These are phyloP conservation scores for Capniomyces stellatus DNA, from an alignment of 371 early-diverging fungal species.

Conservation along the genomic window DNA sequence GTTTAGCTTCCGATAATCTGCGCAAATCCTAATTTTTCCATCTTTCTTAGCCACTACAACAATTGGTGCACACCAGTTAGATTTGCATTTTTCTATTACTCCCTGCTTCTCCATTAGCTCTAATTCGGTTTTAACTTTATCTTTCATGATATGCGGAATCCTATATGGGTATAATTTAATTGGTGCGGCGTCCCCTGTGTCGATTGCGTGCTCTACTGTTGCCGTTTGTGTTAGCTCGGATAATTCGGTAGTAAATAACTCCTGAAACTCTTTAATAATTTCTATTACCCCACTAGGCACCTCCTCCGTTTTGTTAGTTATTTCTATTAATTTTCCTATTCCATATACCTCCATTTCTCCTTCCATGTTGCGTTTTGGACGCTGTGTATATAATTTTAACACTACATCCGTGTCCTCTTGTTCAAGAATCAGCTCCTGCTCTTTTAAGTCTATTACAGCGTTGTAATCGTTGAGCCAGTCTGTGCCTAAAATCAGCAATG, in stretches of 20 bases:
- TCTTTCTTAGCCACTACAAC: constrained; percentile 29
- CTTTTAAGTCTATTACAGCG: not conserved
- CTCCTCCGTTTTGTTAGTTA: not conserved
- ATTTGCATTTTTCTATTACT: not conserved
- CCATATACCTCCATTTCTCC: not conserved
- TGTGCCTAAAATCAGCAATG: not conserved
- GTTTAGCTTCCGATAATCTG: constrained; percentile 31
- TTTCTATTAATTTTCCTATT: not conserved
- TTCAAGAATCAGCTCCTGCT: not conserved
- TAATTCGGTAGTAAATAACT: not conserved
- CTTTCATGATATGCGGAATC: not conserved
- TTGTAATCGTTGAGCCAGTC: not conserved
- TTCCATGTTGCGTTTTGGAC: not conserved
- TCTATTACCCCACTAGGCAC: not conserved
- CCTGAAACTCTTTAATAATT: not conserved
- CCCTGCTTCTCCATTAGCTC: not conserved
- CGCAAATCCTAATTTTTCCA: constrained; percentile 24
- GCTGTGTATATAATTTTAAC: not conserved
- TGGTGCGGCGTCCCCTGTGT: constrained; percentile 2
- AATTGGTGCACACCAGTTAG: constrained; percentile 1
- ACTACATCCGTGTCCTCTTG: not conserved
- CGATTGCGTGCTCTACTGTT: constrained; percentile 1
- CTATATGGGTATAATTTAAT: constrained; percentile 3
- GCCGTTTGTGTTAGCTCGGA: not conserved
- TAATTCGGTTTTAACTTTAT: not conserved